phyloP scores from a whole-genome alignment of 2,329 filamentous ascomycete genomes.

The Leptographium lundbergii region DNA sequence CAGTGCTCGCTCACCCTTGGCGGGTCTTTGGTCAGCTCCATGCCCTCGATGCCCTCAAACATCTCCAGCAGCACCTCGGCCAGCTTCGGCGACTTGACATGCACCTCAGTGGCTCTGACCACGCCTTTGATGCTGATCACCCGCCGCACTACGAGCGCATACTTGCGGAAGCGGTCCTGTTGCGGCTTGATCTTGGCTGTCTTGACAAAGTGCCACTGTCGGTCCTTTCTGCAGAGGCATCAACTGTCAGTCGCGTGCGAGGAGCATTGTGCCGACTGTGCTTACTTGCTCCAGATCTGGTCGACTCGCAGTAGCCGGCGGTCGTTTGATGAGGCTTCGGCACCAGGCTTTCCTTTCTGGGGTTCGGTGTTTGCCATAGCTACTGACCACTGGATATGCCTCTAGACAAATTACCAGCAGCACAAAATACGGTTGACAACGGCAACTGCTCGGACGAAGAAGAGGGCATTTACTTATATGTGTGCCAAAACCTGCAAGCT shows the following conservation, averaged over 20 bases:
- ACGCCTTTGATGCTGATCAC: not conserved
- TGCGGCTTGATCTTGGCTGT: not conserved
- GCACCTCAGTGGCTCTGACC: not conserved
- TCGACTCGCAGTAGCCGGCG: constrained; percentile 1
- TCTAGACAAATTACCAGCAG: not conserved
- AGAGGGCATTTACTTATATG: not conserved
- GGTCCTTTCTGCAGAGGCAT: not conserved
- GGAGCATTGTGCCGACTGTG: not conserved
- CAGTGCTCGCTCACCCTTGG: not conserved
- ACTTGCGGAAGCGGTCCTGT: constrained; percentile 1
- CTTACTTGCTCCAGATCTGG: constrained; percentile 5
- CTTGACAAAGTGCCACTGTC: constrained; percentile 1
- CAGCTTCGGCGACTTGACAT: not conserved
- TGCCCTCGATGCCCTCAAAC: not conserved
- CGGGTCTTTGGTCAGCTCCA: not conserved
- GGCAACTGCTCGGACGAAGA: too few relatives aligned
- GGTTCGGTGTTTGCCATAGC: not conserved
- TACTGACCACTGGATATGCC: not conserved
- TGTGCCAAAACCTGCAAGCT: too few relatives aligned
- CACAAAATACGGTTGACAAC: not conserved
- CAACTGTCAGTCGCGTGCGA: not conserved
- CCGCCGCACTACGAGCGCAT: not conserved
- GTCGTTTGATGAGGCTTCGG: not conserved
- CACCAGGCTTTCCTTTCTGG: not conserved
- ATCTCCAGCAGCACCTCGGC: not conserved